These are phyloP conservation scores for Aspergillus uvarum DNA, from an alignment of 2,329 filamentous ascomycete species.

Conservation along the genomic window DNA sequence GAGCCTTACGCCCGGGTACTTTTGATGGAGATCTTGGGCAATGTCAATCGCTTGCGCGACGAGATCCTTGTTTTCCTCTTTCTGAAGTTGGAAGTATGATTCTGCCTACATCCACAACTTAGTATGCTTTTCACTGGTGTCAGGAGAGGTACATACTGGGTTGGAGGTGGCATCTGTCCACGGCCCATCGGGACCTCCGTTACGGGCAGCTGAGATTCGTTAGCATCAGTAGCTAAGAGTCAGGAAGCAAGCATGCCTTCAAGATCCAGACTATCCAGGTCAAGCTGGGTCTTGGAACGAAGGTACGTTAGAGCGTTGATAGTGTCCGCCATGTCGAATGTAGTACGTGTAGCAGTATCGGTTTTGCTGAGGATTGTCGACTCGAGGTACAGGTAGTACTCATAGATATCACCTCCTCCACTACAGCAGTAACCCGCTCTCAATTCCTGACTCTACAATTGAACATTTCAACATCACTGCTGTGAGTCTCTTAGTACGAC, in stretches of 20 bases:
- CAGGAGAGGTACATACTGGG: not conserved
- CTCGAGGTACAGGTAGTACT: too few species aligned
- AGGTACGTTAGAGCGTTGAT: not conserved
- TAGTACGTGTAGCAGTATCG: too few species aligned
- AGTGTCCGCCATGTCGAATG: not conserved
- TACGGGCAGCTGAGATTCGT: not conserved
- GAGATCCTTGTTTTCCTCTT: not conserved
- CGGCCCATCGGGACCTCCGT: not conserved
- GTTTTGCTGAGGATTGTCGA: too few species aligned
- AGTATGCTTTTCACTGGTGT: not conserved
- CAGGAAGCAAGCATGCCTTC: not conserved
- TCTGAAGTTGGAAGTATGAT: not conserved
- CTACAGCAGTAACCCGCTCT: too few species aligned
- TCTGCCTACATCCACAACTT: not conserved
- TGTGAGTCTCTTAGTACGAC: too few species aligned
- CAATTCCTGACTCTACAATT: too few species aligned
- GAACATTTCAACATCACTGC: too few species aligned
- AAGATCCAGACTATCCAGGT: not conserved
- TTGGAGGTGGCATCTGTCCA: not conserved
- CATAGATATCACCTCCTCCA: too few species aligned
- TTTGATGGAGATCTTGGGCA: not conserved
- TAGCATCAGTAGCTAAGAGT: not conserved
- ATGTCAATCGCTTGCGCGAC: not conserved
- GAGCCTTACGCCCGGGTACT: not conserved
- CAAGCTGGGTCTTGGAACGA: not conserved